Evolutionary conservation across 2,329 filamentous ascomycete species (phyloP), one percentile per base, ranked within the genome.

Genomic region (Trichophyton mentagrophytes): DNA sequence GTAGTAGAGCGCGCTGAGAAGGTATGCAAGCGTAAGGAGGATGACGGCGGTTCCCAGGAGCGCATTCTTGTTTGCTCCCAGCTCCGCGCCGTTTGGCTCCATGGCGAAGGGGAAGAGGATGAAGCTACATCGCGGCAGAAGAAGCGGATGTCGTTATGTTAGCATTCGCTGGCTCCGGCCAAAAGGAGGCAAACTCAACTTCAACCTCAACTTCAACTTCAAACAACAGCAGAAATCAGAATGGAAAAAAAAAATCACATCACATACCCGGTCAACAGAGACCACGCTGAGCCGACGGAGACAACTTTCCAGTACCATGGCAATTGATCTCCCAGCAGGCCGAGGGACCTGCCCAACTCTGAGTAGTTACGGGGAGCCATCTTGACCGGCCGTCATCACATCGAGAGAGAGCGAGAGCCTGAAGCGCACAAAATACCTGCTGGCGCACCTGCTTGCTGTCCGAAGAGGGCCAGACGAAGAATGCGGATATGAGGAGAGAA

Each of bases 31-130:
- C 17, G 63, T 66, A 33, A 71, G 65, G 27, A 72, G 63, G 22
- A 68, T 64, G 25, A 68, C 64, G n/a, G 69, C 67, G 57, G 66
- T 60, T n/a, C 67, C 65, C 11, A 64, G 63, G 7, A 69, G 62
- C 7, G 67, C 62, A 38, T 67, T 65, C 57, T 61, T 65, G 59
- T 69, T 66, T 53, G 67, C 61, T 15, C 62, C 65, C 33, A 67
- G 40, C 4, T 63, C 61, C 8, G 63, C 58, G 9, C 66, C 58
- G 13, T 64, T 57, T n/a, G 64, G 56, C 22, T 65, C 66, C 47
- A 72, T 69, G 6, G 69, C 67, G 6, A 72, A 57, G 6, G 70
- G 67, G 9, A 72, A 63, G 7, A 71, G 66, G 42, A 72, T 46
- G 46, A 70, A 72, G 15, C 70, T 72, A 58, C 33, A 38, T 38